phyloP scores from a whole-genome alignment of 352 stramenopile species.

The Aphanomyces astaci region DNA sequence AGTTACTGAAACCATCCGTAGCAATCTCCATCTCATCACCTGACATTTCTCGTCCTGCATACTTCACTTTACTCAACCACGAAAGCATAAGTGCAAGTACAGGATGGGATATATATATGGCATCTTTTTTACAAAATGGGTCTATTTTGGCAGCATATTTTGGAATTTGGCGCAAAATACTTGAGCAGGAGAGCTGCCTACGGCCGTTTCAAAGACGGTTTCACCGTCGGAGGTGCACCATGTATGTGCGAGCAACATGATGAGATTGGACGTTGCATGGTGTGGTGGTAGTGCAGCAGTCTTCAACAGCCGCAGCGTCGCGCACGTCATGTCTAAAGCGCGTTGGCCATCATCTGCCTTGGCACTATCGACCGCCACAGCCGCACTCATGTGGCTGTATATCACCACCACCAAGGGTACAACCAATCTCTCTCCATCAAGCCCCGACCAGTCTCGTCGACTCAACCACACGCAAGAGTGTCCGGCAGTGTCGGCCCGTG shows the following conservation, averaged over 20 bases:
- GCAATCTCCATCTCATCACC: not conserved
- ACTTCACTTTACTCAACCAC: too few relatives aligned
- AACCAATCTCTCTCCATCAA: not conserved
- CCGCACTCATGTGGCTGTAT: not conserved
- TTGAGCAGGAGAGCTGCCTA: too few relatives aligned
- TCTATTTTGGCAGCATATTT: too few relatives aligned
- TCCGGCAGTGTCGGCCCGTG: not conserved
- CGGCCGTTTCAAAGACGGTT: too few relatives aligned
- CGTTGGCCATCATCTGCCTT: not conserved
- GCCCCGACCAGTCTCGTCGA: not conserved
- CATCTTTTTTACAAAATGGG: too few relatives aligned
- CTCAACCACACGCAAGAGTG: not conserved
- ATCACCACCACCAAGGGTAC: not conserved
- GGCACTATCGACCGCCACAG: not conserved
- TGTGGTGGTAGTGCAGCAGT: not conserved
- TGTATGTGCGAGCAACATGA: not conserved
- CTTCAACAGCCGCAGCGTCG: not conserved
- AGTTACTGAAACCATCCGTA: too few relatives aligned
- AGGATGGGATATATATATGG: too few relatives aligned
- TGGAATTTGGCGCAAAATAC: too few relatives aligned
- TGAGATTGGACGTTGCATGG: not conserved
- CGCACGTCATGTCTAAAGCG: not conserved
- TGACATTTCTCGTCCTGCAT: not conserved
- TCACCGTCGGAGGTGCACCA: not conserved
- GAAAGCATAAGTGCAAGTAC: too few relatives aligned